Evolutionary conservation across 139 green algal genomes (phyloP).

Genomic region (Ettlia oleoabundans): DNA sequence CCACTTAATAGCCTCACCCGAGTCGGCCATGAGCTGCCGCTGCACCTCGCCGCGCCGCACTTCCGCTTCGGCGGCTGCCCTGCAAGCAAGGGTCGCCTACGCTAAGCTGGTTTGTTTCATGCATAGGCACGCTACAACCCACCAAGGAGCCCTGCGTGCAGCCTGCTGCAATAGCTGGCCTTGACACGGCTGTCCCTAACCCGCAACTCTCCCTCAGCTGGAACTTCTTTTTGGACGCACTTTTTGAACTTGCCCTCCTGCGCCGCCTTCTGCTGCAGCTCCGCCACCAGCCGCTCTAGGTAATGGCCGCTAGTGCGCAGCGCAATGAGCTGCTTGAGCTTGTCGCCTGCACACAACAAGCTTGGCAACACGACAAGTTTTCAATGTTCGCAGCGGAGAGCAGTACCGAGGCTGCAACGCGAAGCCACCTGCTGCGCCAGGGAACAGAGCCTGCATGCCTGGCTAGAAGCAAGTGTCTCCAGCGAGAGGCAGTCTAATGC

Average conservation of each 20-base stretch:
- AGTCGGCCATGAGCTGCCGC: conserved; percentile 44
- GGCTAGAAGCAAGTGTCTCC: not conserved
- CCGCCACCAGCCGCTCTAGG: conserved; percentile 25
- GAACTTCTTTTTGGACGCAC: too few relatives aligned
- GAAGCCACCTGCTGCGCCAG: too few relatives aligned
- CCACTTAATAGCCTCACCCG: not conserved
- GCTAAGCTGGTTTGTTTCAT: not conserved
- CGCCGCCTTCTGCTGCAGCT: conserved; percentile 16
- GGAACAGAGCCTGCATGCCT: not conserved
- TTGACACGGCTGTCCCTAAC: not conserved
- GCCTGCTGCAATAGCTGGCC: not conserved
- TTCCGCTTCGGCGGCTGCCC: conserved; percentile 27
- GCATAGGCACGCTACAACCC: not conserved
- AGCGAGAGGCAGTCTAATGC: not conserved
- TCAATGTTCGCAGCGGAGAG: too few relatives aligned
- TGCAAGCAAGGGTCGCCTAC: too few relatives aligned
- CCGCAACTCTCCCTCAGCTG: not conserved
- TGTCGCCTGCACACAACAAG: not conserved
- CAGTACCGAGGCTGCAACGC: too few relatives aligned
- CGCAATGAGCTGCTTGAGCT: conserved; percentile 30
- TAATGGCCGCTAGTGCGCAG: conserved; percentile 23
- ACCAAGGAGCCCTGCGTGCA: not conserved
- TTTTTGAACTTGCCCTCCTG: conserved; percentile 42
- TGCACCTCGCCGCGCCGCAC: conserved; percentile 30
- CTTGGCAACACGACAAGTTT: not conserved